Evolutionary conservation across 164 flowering plant species (phyloP).

Genomic region (Stephania japonica): DNA sequence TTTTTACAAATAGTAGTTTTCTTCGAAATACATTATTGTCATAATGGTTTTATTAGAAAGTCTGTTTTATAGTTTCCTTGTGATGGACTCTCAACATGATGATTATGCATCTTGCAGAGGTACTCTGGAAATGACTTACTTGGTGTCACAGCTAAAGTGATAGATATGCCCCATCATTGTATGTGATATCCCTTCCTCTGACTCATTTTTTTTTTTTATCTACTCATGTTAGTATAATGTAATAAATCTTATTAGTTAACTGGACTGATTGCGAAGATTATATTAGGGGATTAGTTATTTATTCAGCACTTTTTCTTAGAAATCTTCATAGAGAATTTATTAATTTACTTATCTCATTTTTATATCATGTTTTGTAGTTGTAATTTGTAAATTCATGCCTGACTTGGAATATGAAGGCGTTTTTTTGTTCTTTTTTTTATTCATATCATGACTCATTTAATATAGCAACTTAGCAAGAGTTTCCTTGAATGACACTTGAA

Average conservation of each 20-base stretch:
- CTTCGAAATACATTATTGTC: neutral
- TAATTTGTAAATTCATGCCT: neutral
- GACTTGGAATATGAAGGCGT: neutral
- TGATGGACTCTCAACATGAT: constrained; percentile 13
- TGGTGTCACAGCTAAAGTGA: constrained; percentile 85
- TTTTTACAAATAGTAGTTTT: neutral
- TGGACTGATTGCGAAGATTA: neutral
- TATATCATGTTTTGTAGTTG: neutral
- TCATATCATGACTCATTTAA: neutral
- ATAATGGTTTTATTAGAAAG: neutral
- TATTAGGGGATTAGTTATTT: neutral
- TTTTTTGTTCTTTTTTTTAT: too few relatives aligned
- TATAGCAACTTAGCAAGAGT: neutral
- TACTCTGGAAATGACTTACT: constrained; percentile 87
- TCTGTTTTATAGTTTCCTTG: neutral
- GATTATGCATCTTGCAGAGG: constrained; percentile 44
- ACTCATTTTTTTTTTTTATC: neutral
- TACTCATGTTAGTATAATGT: neutral
- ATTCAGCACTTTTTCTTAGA: neutral
- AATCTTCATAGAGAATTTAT: neutral
- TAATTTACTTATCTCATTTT: too few relatives aligned
- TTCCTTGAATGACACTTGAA: neutral
- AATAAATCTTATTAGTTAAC: neutral
- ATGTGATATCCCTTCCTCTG: constrained; percentile 27
- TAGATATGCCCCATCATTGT: constrained; percentile 97